A percentile compares a stretch with the other conserved stretches of the same genome.
phyloP scores from a whole-genome alignment of 176 grass and related monocot genomes.

The Aegilops tauschii region DNA sequence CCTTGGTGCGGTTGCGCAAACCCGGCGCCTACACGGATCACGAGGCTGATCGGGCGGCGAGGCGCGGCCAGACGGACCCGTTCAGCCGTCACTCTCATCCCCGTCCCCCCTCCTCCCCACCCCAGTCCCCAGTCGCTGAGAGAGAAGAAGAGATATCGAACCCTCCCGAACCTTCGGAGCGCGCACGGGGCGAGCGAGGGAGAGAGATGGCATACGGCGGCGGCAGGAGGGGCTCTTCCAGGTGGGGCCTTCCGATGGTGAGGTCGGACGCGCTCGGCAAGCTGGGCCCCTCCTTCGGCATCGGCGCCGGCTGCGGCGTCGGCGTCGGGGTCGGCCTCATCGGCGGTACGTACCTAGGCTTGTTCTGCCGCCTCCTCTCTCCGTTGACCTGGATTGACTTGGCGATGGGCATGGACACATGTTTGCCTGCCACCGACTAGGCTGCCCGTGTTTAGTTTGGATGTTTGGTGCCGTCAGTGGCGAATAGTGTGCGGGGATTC shows the following conservation, averaged over 20 bases:
- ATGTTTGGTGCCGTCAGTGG: neutral
- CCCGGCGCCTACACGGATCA: neutral
- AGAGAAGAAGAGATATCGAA: neutral
- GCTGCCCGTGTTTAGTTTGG: neutral
- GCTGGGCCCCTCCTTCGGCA: constrained; percentile 69
- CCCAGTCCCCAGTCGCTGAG: neutral
- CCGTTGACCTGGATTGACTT: neutral
- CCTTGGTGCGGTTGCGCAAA: neutral
- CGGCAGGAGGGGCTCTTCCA: constrained; percentile 29
- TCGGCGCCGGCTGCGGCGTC: constrained; percentile 79
- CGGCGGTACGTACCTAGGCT: constrained; percentile 52
- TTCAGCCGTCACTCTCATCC: neutral
- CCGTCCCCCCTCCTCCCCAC: neutral
- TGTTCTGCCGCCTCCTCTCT: neutral
- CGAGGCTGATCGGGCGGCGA: constrained; percentile 1
- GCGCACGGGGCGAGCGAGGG: neutral
- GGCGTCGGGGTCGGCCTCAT: constrained; percentile 76
- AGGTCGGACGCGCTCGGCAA: constrained; percentile 70
- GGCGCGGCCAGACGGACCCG: neutral
- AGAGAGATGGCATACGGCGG: constrained; percentile 41
- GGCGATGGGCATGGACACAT: neutral
- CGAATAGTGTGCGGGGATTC: neutral
- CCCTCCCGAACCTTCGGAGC: neutral
- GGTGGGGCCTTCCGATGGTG: constrained; percentile 60
- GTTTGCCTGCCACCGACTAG: neutral